These are phyloP conservation scores for Suillus plorans DNA, from an alignment of 768 basidiomycete species.

Conservation along the genomic window DNA sequence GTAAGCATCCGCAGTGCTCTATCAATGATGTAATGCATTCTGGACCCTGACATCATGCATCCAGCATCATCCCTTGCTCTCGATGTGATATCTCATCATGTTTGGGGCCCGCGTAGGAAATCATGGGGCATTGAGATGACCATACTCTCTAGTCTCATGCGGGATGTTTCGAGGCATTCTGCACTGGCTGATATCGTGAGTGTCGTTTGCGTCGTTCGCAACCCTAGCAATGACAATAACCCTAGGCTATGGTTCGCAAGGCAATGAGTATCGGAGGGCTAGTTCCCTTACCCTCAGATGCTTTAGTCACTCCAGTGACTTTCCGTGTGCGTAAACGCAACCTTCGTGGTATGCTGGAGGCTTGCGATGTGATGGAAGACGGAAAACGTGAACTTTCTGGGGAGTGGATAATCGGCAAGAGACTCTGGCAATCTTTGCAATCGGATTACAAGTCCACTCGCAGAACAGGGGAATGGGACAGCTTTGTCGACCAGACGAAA, in stretches of 20 bases:
- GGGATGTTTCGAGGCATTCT: conserved; percentile 79
- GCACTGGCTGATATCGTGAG: conserved; percentile 81
- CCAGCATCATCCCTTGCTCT: conserved; percentile 43
- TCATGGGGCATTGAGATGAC: conserved; percentile 97
- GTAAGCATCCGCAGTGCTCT: conserved; percentile 31
- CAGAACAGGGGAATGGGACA: conserved; percentile 21
- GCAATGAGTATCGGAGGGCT: conserved; percentile 80
- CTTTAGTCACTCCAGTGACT: conserved; percentile 91
- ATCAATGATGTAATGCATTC: background rate
- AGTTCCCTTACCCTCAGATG: conserved; percentile 87
- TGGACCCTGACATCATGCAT: background rate
- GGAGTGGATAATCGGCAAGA: conserved; percentile 96
- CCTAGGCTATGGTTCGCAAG: conserved; percentile 48
- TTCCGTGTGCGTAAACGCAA: conserved; percentile 75
- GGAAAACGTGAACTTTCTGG: conserved; percentile 83
- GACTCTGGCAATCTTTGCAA: conserved; percentile 86
- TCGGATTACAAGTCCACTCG: conserved; percentile 68
- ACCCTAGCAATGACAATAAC: conserved; percentile 6
- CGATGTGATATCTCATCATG: conserved; percentile 74
- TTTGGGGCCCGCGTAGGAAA: conserved; percentile 86
- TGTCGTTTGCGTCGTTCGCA: background rate
- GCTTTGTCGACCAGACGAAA: conserved; percentile 17
- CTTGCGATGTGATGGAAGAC: conserved; percentile 71
- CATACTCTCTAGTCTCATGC: conserved; percentile 79
- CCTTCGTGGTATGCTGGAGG: conserved; percentile 76